These are phyloP conservation scores for Pascua guehoae DNA, from an alignment of 1,284 basidiomycete species.

Conservation along the genomic window DNA sequence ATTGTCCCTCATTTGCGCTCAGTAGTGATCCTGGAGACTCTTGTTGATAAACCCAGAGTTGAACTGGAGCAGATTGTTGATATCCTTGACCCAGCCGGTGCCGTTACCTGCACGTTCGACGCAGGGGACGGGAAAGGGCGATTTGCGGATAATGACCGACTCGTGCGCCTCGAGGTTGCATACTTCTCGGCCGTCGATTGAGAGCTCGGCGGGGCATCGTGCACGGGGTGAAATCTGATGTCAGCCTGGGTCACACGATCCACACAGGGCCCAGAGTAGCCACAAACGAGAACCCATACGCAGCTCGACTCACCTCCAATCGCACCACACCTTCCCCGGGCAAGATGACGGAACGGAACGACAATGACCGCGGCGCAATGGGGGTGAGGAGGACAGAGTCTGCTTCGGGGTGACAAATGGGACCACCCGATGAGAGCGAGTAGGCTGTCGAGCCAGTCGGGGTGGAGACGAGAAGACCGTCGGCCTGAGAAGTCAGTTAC, in stretches of 20 bases:
- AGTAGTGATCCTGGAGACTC: conserved; percentile 21
- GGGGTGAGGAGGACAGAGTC: conserved; percentile 88
- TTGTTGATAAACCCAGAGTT: conserved; percentile 88
- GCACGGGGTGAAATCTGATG: conserved; percentile 75
- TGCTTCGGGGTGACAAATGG: conserved; percentile 90
- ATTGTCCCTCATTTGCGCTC: too few relatives aligned
- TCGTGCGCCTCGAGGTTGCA: conserved; percentile 77
- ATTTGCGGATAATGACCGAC: conserved; percentile 77
- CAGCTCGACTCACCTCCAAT: conserved; percentile 60
- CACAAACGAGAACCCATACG: neutral
- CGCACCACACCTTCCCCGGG: conserved; percentile 76
- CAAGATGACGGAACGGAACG: conserved; percentile 87
- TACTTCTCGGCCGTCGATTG: conserved; percentile 85
- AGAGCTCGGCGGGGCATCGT: conserved; percentile 80
- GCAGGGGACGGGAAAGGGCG: conserved; percentile 86
- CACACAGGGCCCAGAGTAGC: neutral
- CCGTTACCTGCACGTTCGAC: conserved; percentile 82
- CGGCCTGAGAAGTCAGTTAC: conserved; percentile 59
- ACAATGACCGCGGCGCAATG: conserved; percentile 88
- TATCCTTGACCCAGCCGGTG: conserved; percentile 93
- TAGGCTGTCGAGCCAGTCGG: conserved; percentile 97
- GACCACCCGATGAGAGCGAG: conserved; percentile 90
- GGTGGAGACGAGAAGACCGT: conserved; percentile 90
- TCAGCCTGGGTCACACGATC: too few relatives aligned
- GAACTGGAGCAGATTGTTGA: conserved; percentile 87